A percentile compares a stretch with the other conserved stretches of the same genome.
phyloP scores from a whole-genome alignment of 1,284 basidiomycete genomes.

The Stygiomarasmius scandens region DNA sequence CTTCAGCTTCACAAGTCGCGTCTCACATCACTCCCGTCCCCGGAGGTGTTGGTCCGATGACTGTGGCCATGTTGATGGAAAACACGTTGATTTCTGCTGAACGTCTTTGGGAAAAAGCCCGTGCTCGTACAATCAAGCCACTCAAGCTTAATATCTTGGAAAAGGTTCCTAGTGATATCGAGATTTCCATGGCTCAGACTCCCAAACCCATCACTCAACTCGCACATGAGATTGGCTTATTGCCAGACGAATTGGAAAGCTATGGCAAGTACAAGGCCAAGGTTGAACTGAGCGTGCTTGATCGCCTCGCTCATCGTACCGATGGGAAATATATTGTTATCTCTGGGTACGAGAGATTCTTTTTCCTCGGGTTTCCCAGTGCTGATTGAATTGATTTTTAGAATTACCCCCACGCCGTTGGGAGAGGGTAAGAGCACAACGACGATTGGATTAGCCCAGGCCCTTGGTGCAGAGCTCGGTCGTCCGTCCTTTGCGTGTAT shows the following conservation, averaged over 20 bases:
- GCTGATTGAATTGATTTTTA: constrained; percentile 29
- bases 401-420: constrained; percentile 97
- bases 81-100: constrained; percentile 91
- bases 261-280: constrained; percentile 99
- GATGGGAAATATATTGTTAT: constrained; percentile 98
- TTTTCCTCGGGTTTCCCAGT: background rate
- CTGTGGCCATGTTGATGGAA: constrained; percentile 97
- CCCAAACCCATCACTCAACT: constrained; percentile 89
- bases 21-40: constrained; percentile 96
- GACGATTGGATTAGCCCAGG: constrained; percentile 96
- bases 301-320: constrained; percentile 84
- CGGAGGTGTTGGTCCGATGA: constrained; percentile 99
- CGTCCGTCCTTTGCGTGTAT: constrained; percentile 97
- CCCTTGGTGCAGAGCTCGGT: constrained; percentile 91
- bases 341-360: constrained; percentile 65
- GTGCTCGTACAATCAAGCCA: constrained; percentile 73
- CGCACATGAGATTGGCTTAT: constrained; percentile 88
- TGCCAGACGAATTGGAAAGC: constrained; percentile 87
- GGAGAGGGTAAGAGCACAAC: constrained; percentile 99
- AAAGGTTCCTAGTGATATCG: constrained; percentile 95
- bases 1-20: constrained; percentile 76
- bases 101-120: constrained; percentile 73
- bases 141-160: constrained; percentile 79
- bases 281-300: constrained; percentile 88
- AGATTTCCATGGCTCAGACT: constrained; percentile 93